A percentile compares a stretch with the other conserved stretches of the same genome.
Evolutionary conservation across 2,329 filamentous ascomycete species (phyloP).

Genomic region (Pyrenophora seminiperda): DNA sequence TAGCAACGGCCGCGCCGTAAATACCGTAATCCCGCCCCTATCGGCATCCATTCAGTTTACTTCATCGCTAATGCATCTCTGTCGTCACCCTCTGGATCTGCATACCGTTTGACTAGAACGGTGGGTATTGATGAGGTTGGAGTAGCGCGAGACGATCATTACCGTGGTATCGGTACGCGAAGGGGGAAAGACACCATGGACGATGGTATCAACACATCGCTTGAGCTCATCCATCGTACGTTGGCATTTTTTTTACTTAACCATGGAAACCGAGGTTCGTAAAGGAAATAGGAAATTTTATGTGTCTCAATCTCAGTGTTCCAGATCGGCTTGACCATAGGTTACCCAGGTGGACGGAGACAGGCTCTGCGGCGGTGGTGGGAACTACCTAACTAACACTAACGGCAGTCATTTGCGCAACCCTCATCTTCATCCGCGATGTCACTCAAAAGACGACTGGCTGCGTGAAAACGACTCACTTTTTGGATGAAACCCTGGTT

Average conservation of each 20-base stretch:
- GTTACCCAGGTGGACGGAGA: no score
- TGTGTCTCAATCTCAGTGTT: no score
- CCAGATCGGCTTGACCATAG: no score
- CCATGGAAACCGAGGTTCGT: no score
- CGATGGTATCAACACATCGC: conserved; percentile 11
- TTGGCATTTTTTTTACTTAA: background rate
- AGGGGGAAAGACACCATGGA: conserved; percentile 8
- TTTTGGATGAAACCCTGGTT: conserved; percentile 10
- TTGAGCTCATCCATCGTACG: conserved; percentile 16
- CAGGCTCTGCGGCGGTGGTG: no score
- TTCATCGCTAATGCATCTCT: no score
- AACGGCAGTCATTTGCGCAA: conserved; percentile 17
- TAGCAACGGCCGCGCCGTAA: background rate
- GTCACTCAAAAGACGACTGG: conserved; percentile 9
- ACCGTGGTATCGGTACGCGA: no score
- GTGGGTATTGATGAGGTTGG: background rate
- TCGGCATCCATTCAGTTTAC: no score
- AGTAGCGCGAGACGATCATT: background rate
- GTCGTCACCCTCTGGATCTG: background rate
- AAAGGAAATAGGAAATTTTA: no score
- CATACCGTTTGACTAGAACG: background rate
- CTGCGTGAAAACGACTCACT: conserved; percentile 3
- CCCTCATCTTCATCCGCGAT: conserved; percentile 24
- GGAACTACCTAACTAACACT: conserved; percentile 7
- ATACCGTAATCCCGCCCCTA: no score